phyloP scores from a whole-genome alignment of 371 early-diverging fungal genomes.

The Gilbertella persicaria region DNA sequence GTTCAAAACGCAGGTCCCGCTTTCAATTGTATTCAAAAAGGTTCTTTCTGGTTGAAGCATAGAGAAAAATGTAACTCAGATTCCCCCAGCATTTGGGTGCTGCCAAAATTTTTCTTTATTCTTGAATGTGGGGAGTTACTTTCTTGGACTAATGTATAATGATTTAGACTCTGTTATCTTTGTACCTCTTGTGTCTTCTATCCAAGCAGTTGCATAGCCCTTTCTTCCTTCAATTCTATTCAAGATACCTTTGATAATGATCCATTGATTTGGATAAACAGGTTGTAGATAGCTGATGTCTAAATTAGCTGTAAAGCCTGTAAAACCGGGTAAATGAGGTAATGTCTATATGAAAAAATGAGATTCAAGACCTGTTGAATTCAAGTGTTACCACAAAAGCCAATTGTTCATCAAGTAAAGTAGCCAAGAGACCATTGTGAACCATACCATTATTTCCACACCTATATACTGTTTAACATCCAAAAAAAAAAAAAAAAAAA shows the following conservation, averaged over 20 bases:
- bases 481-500: constrained; percentile 5
- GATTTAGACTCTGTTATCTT: constrained; percentile 34
- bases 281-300: constrained; percentile 72
- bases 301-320: constrained; percentile 78
- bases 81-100: constrained; percentile 21
- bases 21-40: not conserved
- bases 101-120: not conserved
- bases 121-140: constrained; percentile 4
- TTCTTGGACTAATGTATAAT: constrained; percentile 35
- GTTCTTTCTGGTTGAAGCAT: not conserved
- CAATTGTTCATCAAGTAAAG: constrained; percentile 68
- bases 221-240: constrained; percentile 72
- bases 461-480: not conserved
- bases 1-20: not conserved
- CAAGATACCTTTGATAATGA: constrained; percentile 56
- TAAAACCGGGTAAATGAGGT: constrained; percentile 62
- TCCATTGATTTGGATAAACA: constrained; percentile 61
- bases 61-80: constrained; percentile 10
- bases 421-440: constrained; percentile 73
- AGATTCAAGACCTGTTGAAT: too few relatives aligned
- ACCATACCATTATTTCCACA: constrained; percentile 71
- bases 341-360: constrained; percentile 55
- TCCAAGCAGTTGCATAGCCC: constrained; percentile 65
- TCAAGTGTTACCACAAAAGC: constrained; percentile 46
- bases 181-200: constrained; percentile 58